Evolutionary conservation across 169 alveolate species (phyloP).

Genomic region (Ichthyophthirius multifiliis): DNA sequence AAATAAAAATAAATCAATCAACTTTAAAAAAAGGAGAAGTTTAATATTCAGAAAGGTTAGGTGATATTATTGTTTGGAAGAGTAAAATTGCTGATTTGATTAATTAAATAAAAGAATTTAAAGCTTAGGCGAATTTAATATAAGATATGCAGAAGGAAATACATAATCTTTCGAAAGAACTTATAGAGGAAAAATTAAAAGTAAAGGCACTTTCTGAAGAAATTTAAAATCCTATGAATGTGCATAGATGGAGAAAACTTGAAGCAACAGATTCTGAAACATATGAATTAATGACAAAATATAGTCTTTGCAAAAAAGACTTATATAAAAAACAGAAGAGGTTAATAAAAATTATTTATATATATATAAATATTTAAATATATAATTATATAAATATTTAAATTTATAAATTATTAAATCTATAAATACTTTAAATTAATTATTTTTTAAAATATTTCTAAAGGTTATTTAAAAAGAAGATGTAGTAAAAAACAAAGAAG

Average conservation of each 20-base stretch:
- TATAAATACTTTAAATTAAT: too few species aligned
- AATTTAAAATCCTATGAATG: constrained; percentile 85
- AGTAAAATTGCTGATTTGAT: constrained; percentile 66
- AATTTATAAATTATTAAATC: too few species aligned
- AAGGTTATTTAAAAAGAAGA: constrained; percentile 57
- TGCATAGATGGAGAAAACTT: constrained; percentile 88
- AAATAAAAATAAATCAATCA: constrained; percentile 75
- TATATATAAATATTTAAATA: not conserved
- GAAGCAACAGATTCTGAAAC: constrained; percentile 89
- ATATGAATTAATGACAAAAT: constrained; percentile 82
- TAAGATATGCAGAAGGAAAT: constrained; percentile 79
- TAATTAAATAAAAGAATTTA: constrained; percentile 66
- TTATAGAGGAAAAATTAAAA: constrained; percentile 79
- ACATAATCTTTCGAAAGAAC: constrained; percentile 73
- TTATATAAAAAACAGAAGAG: constrained; percentile 84
- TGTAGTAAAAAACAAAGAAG: constrained; percentile 75
- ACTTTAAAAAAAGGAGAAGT: constrained; percentile 81
- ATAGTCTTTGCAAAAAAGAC: constrained; percentile 77
- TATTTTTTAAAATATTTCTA: too few species aligned
- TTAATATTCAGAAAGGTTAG: constrained; percentile 59
- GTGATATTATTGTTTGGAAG: constrained; percentile 62
- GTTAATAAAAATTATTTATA: constrained; percentile 19
- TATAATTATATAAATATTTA: not conserved
- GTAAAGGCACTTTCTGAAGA: constrained; percentile 80
- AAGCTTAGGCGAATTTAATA: constrained; percentile 80